Evolutionary conservation across 352 stramenopile genomes (phyloP).

Genomic region (Phytophthora europaea): DNA sequence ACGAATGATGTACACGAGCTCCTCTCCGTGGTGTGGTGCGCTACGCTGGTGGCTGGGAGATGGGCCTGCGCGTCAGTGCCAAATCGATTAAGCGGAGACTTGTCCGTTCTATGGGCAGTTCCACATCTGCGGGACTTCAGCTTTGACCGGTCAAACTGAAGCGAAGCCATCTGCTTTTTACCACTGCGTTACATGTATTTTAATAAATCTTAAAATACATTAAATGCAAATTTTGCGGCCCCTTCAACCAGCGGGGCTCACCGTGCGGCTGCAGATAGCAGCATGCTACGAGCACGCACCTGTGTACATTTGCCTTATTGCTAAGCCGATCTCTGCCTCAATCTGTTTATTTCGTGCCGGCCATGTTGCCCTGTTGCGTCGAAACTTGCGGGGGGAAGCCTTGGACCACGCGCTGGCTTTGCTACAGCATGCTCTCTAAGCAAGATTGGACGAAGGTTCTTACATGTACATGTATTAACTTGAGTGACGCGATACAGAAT

Average conservation of each 20-base stretch:
- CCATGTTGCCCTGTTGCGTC: slow-evolving; percentile 3
- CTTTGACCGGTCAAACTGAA: not conserved
- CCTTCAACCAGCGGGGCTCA: no score
- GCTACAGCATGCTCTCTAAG: not conserved
- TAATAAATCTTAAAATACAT: no score
- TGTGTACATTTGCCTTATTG: not conserved
- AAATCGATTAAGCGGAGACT: slow-evolving; percentile 20
- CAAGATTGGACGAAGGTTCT: slow-evolving; percentile 1
- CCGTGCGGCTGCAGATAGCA: not conserved
- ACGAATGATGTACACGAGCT: not conserved
- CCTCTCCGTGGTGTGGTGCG: not conserved
- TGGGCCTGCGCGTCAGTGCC: not conserved
- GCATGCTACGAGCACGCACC: not conserved
- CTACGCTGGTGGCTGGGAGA: not conserved
- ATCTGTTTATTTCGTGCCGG: not conserved
- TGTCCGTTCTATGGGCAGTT: slow-evolving; percentile 21
- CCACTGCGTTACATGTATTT: not conserved
- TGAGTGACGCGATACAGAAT: slow-evolving; percentile 17
- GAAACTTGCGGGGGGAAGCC: not conserved
- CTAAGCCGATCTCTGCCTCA: not conserved
- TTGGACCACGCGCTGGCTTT: slow-evolving; percentile 1
- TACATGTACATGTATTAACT: no score
- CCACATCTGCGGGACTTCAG: not conserved
- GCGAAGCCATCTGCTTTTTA: not conserved
- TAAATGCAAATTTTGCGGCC: no score